Evolutionary conservation across 495 filamentous ascomycete genomes (phyloP), one percentile per base, ranked within the genome.

Genomic region (Staphylotrichum longicolle): DNA sequence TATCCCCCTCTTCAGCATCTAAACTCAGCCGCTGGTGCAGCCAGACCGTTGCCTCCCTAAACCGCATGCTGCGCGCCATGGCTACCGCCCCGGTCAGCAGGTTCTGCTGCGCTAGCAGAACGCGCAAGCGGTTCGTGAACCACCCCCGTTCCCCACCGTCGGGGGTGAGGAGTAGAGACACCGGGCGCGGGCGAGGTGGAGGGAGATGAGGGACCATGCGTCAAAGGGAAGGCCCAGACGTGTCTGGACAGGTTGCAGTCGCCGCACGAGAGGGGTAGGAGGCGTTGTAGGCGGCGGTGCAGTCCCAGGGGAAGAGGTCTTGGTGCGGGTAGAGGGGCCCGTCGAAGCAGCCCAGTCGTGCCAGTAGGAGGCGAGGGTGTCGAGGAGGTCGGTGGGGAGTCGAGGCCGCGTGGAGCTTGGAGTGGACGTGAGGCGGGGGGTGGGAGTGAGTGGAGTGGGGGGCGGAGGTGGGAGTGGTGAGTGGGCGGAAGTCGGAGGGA

Each of bases 231-330:
- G 1, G 73, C 75, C 74, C 68, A 76, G 7, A 76, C 59, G 60
- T 80, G 76, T 45, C 77, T 78, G 12, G 76, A 44, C 7, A 79
- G 60, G 48, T 74, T 78, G 67, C 76, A 80, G 2, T 68, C 58
- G 35, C 70, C 68, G 65, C 75, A 79, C 7, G 15, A 62, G 4
- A 60, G 58, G 1, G 68, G 46, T 74, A 71, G 20, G 20, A 27
- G 8, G 67, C 64, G 35, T 64, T 64, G 63, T 67, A 77, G n/a
- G 75, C 76, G 55, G 78, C 74, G 12, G 77, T 78, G 66, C 75
- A 80, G 60, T 80, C 76, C 77, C 75, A 78, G 15, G 74, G 74
- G 51, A 80, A 80, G 40, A 76, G 50, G 58, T 72, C 60, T 41
- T 75, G 71, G 61, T 74, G 68, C 20, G 58, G 56, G 63, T 78